Conservation (phyloP, 2,329 filamentous ascomycete genomes). For the Phoma sp. region DNA sequence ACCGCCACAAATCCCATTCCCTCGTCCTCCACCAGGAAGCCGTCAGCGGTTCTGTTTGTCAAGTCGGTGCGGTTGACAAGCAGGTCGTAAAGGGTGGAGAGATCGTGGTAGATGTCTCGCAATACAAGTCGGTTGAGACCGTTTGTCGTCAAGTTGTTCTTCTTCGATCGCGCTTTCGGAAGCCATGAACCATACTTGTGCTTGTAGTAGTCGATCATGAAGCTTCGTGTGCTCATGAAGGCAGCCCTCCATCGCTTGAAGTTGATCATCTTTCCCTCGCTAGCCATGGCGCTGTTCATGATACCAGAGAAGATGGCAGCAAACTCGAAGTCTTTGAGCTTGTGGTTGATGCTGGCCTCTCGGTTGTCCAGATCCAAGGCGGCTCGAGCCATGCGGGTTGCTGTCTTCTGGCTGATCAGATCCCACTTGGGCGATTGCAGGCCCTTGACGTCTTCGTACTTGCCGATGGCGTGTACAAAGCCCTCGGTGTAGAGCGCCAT, state of each 20-base stretch:
- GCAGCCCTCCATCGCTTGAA: conserved; percentile 84
- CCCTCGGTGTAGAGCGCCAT: conserved; percentile 86
- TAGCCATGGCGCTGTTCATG: conserved; percentile 79
- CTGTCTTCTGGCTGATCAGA: conserved; percentile 73
- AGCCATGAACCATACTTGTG: conserved; percentile 78
- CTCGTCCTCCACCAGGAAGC: conserved; percentile 64
- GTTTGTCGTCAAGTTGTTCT: conserved; percentile 84
- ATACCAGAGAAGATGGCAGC: conserved; percentile 87
- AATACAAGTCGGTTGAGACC: conserved; percentile 86
- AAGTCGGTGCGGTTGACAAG: conserved; percentile 79
- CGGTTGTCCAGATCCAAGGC: conserved; percentile 79
- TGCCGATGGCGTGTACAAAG: conserved; percentile 89
- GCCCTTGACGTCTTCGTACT: conserved; percentile 75
- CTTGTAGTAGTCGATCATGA: conserved; percentile 74
- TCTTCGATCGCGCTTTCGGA: conserved; percentile 88
- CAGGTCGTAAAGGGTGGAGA: conserved; percentile 86
- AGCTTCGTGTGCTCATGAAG: conserved; percentile 76
- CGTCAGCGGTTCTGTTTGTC: conserved; percentile 79
- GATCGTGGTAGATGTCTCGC: conserved; percentile 81
- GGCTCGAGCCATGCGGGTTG: conserved; percentile 80
- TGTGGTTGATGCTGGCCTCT: conserved; percentile 71
- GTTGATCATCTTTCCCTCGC: conserved; percentile 76
- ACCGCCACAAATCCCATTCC: conserved; percentile 63
- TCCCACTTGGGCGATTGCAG: conserved; percentile 72
- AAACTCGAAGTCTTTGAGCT: conserved; percentile 89